These are phyloP conservation scores for Debaryomyces fabryi DNA, from an alignment of 1,139 yeast species.

Conservation along the genomic window DNA sequence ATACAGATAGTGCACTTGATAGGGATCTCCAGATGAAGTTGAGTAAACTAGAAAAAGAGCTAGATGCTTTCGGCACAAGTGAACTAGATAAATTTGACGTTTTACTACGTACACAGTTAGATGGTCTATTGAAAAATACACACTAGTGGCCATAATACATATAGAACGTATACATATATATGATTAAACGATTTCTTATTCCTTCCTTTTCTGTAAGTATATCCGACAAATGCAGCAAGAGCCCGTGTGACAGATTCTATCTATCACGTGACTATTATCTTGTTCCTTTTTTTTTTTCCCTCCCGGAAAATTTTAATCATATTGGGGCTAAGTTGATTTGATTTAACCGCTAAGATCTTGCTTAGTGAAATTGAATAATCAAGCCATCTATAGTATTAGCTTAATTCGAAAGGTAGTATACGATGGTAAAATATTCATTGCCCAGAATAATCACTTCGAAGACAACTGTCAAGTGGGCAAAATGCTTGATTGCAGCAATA, in stretches of 20 bases:
- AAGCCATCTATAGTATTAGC: neutral
- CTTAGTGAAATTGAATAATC: neutral
- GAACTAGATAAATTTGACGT: constrained; percentile 33
- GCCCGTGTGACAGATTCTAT: neutral
- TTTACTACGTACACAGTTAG: neutral
- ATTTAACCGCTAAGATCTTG: neutral
- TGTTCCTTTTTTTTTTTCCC: constrained; percentile 1
- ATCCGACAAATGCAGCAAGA: neutral
- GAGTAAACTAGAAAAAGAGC: constrained; percentile 11
- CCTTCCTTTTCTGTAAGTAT: neutral
- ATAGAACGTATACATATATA: neutral
- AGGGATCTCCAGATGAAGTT: constrained; percentile 16
- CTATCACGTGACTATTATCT: neutral
- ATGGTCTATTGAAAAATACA: neutral
- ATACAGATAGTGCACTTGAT: constrained; percentile 32
- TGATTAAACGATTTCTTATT: neutral
- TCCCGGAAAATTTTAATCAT: constrained; percentile 3
- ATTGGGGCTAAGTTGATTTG: constrained; percentile 5
- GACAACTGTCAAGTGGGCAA: constrained; percentile 6
- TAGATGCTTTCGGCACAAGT: constrained; percentile 24
- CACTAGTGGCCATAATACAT: neutral
- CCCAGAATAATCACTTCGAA: constrained; percentile 2
- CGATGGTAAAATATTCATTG: constrained; percentile 1
- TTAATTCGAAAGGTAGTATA: neutral
- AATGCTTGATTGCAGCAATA: constrained; percentile 8